Base-by-base conservation (phyloP, 2,329 filamentous ascomycete genomes). In the Fusarium sp. region DNA sequence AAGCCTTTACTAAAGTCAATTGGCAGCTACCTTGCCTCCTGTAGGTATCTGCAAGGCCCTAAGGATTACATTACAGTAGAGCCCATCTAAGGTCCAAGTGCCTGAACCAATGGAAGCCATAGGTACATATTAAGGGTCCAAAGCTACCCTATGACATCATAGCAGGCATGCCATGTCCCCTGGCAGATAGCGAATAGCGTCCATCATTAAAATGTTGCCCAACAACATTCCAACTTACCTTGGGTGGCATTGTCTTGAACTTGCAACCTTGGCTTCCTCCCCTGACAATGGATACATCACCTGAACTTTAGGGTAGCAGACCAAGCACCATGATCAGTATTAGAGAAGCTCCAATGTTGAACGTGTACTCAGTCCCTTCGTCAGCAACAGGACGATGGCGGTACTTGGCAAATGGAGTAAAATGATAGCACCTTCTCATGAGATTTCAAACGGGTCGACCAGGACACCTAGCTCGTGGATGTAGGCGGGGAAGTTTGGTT, bases 111-210 rank as follows among this genome's bases (percentile, higher is more conserved):
- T 24, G 24, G 24, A 51, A 25, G 30, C 37, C 20, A 42, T 13
- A 20, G 20, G 20, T 20, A 53, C 24, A 24, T 24, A 24, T 57
- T 57, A 24, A 40, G 54, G 54, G 54, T 57, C 54, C 44, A 57
- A 51, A 14, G 44, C 30, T 27, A 57, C 30, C 34, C 24, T 37
- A 57, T 57, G 54, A 57, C 54, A 57, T 57, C 54, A 57, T 30
- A 40, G 14, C 8, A 14, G 27, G n/a, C 24, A 40, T 18, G 12
- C 14, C 24, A 40, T 27, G n/a, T 29, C 41, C 42, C 34, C 34
- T 56, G 13, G 11, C 34, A 11, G 34, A 37, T 11, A 48, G 24
- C 53, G 4, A 25, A 25, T 32, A 25, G 22, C 16, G 10, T 37
- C 34, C 34, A n/a, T n/a, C 34, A n/a, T 37, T 29, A 12, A 37